These are phyloP conservation scores for Marsdenia floribunda DNA, from an alignment of 257 asterid species.

Conservation along the genomic window DNA sequence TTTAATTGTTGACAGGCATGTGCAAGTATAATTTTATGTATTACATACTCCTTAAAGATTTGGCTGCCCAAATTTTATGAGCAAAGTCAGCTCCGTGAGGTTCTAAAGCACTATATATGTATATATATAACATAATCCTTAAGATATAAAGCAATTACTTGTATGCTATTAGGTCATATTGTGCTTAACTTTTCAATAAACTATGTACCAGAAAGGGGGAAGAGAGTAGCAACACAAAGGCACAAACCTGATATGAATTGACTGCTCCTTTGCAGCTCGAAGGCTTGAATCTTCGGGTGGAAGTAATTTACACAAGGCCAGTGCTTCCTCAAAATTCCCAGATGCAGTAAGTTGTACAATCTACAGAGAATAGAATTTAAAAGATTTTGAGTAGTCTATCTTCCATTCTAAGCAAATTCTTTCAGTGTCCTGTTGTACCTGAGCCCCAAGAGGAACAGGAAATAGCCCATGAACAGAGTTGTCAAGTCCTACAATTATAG, in stretches of 20 bases:
- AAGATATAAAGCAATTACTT: background rate
- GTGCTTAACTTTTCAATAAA: too few species aligned
- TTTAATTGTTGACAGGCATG: background rate
- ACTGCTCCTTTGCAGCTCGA: slow-evolving; percentile 92
- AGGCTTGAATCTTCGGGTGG: slow-evolving; percentile 97
- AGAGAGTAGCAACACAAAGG: background rate
- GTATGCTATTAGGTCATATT: background rate
- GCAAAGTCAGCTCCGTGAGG: background rate
- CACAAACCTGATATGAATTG: slow-evolving; percentile 83
- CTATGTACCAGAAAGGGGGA: background rate
- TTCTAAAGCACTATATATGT: background rate
- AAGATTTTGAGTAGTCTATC: background rate
- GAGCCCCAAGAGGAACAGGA: slow-evolving; percentile 98
- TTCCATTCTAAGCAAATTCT: background rate
- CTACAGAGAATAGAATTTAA: slow-evolving; percentile 41
- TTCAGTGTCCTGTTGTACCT: slow-evolving; percentile 43
- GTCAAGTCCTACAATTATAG: slow-evolving; percentile 70
- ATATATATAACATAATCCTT: too few species aligned
- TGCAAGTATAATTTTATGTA: background rate
- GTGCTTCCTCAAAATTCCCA: slow-evolving; percentile 95
- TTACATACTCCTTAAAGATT: background rate
- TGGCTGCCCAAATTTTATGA: background rate
- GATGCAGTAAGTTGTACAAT: slow-evolving; percentile 97
- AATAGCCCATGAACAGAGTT: slow-evolving; percentile 81
- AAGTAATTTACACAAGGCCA: slow-evolving; percentile 90